A percentile compares a stretch with the other conserved stretches of the same genome.
These are phyloP conservation scores for Paramecium bursaria DNA, from an alignment of 73 alveolate species.

Conservation along the genomic window DNA sequence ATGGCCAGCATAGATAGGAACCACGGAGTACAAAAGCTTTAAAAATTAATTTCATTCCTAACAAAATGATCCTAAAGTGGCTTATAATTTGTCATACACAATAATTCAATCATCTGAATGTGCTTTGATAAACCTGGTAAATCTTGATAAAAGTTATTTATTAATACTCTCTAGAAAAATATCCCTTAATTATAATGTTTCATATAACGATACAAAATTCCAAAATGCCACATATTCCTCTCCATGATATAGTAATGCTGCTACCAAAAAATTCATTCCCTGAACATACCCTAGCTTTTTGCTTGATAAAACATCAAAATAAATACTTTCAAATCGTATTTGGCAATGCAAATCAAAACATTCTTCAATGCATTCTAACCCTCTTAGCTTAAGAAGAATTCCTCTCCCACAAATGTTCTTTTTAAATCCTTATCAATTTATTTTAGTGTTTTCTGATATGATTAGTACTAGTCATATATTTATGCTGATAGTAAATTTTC, in stretches of 20 bases:
- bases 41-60: conserved; percentile 14
- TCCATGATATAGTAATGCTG: conserved; percentile 71
- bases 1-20: conserved; percentile 43
- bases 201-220: conserved; percentile 73
- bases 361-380: conserved; percentile 28
- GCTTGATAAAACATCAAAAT: no score
- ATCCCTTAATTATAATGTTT: conserved; percentile 72
- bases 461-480: conserved; percentile 46
- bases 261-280: conserved; percentile 80
- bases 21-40: conserved; percentile 59
- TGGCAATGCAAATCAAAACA: conserved; percentile 17
- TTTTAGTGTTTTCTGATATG: not conserved
- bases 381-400: not conserved
- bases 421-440: conserved; percentile 48
- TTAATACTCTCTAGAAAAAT: conserved; percentile 65
- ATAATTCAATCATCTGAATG: conserved; percentile 42
- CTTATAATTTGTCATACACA: conserved; percentile 31
- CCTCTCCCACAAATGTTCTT: conserved; percentile 33
- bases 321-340: conserved; percentile 14
- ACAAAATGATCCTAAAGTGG: not conserved
- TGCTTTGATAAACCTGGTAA: conserved; percentile 69
- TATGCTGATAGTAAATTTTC: no score
- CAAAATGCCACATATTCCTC: conserved; percentile 81
- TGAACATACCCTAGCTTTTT: conserved; percentile 71
- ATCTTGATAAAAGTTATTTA: conserved; percentile 2